Conservation (phyloP, 768 basidiomycete species). For the Trametes coccinea region DNA sequence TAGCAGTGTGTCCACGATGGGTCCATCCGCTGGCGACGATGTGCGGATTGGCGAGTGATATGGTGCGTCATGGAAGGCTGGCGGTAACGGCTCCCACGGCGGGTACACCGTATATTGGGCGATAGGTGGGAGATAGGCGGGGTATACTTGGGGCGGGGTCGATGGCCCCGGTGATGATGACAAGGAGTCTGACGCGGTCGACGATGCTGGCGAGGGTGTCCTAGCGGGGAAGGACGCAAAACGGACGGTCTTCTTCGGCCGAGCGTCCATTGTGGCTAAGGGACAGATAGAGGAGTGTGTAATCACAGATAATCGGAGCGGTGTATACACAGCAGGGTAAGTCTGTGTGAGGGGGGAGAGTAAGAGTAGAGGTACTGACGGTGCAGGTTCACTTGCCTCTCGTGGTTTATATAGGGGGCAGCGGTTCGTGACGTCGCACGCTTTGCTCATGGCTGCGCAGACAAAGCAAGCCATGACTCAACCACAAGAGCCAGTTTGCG, state of each 20-base stretch:
- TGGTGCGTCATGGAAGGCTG: background rate
- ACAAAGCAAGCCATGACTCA: slow-evolving; percentile 10
- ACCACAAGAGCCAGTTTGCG: too few relatives aligned
- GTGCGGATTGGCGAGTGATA: background rate
- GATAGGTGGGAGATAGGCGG: background rate
- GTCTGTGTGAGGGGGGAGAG: background rate
- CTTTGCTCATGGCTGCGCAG: slow-evolving; percentile 7
- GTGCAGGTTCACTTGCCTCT: background rate
- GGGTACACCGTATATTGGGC: background rate
- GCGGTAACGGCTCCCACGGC: slow-evolving; percentile 1
- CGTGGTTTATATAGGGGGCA: slow-evolving; percentile 9
- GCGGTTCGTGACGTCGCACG: background rate
- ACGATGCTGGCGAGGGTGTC: slow-evolving; percentile 18
- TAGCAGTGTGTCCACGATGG: slow-evolving; percentile 12
- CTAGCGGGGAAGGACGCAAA: slow-evolving; percentile 10
- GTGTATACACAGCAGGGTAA: background rate
- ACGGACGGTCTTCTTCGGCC: slow-evolving; percentile 14
- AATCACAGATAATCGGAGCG: too few relatives aligned
- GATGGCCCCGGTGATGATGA: slow-evolving; percentile 10
- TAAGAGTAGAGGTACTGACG: background rate
- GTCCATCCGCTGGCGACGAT: background rate
- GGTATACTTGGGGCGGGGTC: slow-evolving; percentile 10
- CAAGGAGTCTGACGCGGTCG: slow-evolving; percentile 8
- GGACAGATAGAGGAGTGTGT: background rate
- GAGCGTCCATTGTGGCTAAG: background rate